Base-by-base conservation (phyloP, 139 green algal species). In the Klebsormidium nitens region DNA sequence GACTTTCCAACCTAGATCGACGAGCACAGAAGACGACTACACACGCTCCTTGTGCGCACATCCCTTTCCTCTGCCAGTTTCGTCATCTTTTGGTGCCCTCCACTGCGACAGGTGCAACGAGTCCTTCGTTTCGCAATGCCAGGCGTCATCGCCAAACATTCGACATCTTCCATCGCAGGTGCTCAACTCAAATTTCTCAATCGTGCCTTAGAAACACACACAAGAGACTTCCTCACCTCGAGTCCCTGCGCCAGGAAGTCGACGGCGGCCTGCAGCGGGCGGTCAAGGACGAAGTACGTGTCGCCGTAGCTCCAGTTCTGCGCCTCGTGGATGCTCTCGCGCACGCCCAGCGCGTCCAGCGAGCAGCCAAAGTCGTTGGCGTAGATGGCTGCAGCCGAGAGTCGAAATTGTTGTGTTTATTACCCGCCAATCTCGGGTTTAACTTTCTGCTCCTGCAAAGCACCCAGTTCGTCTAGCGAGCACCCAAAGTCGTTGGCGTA, bases 401-500 rank as follows among this genome's bases (percentile, higher is more conserved):
- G 91, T 82, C 23, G 66, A 49, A 34, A 74, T 5, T 8, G 17
- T n/a, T 26, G 62, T 63, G 37, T 37, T 48, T 72, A 32, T 36
- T 3, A 64, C 64, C 2, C n/a, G n/a, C 1, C n/a, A 40, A 26
- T 57, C 19, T n/a, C n/a, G n/a, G n/a, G 11, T n/a, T 50, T 14
- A 50, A n/a, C 42, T 50, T 50, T 11, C 42, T 50, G 42, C 14
- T 50, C 11, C 11, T 14, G 11, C 42, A n/a, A n/a, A n/a, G n/a
- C n/a, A n/a, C 89, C 89, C 52, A 95, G 61, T 42, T 89, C 69
- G 5, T 71, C 31, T 11, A 95, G 59, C 5, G 58, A 82, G 63
- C 78, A 84, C 19, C 81, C 83, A 71, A 92, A 93, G 76, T 95
- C 89, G 64, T 93, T 95, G 57, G 89, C 89, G 63, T 92, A 94